Base-by-base conservation (phyloP, 768 basidiomycete species). In the Harrya chromipes region DNA sequence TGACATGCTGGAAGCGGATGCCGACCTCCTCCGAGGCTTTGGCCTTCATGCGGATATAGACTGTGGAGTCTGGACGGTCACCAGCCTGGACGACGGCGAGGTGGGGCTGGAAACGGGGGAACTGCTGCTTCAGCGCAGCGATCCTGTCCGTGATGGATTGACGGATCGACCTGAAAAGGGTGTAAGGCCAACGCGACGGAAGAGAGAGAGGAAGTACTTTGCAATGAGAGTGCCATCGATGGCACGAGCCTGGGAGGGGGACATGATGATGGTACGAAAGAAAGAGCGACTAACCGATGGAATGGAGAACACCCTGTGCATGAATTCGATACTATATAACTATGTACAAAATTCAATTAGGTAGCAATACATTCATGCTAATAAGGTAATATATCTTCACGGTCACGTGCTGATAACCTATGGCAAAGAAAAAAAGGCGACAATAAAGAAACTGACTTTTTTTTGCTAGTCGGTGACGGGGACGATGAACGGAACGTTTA, bases 31-130 rank as follows among this genome's bases (percentile, higher is more conserved):
- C 83, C 11, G 94, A 90, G 11, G 97, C 97, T 70, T 94, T 97
- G 37, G 82, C 77, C 73, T 99, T 99, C 95, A 98, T 98, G 63
- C 92, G 91, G 57, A 99, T 85, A 71, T 99, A 99, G 36, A 86
- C 85, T 17, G 77, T 74, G 6, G 94, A 98, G 68, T 97, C 95
- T 19, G 92, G 84, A 50, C 91, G 87, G 26, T 85, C 82, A 46
- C 97, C 97, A 43, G 92, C 93, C 71, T 98, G 97, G 39, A 99
- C 80, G 70, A 99, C 92, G 58, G 83, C 89, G 16, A 99, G 80
- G 66, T 85, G 83, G 12, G 97, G 90, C 61, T 85, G 81, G 75
- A 98, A 99, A 19, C 87, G 87, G n/a, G 94, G 90, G 67, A 79
- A 84, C 53, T 72, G 76, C 4, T 79, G 69, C 61, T 87, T 85